phyloP scores from a whole-genome alignment of 163 green algal species.

The Coccomyxa subellipsoidea region DNA sequence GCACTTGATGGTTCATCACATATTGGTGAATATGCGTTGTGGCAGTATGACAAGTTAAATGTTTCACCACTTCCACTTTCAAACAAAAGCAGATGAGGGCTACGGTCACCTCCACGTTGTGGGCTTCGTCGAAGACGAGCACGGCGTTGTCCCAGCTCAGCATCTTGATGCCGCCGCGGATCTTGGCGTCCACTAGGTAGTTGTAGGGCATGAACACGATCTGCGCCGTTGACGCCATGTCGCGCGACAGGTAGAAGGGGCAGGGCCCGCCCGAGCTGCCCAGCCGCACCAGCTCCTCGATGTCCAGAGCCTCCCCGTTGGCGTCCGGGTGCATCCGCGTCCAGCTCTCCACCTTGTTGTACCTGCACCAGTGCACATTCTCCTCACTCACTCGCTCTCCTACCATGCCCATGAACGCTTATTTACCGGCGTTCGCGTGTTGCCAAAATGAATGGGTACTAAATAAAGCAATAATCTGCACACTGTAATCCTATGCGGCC shows the following conservation, averaged over 20 bases:
- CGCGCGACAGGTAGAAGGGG: slow-evolving; percentile 82
- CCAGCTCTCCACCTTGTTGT: slow-evolving; percentile 42
- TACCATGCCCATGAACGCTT: background rate
- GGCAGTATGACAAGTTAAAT: too few relatives aligned
- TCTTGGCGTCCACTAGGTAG: slow-evolving; percentile 88
- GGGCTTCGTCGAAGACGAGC: slow-evolving; percentile 96
- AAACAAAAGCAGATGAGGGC: too few relatives aligned
- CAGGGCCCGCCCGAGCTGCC: slow-evolving; percentile 58
- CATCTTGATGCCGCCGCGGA: slow-evolving; percentile 35
- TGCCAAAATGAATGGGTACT: too few relatives aligned
- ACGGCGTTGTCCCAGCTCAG: slow-evolving; percentile 68
- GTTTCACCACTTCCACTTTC: too few relatives aligned
- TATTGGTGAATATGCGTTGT: too few relatives aligned
- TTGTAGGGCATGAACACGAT: slow-evolving; percentile 99
- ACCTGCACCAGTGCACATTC: slow-evolving; percentile 18
- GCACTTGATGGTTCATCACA: too few relatives aligned
- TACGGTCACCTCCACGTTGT: slow-evolving; percentile 87
- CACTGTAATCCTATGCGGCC: too few relatives aligned
- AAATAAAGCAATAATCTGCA: too few relatives aligned
- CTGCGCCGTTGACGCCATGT: slow-evolving; percentile 65
- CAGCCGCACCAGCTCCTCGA: slow-evolving; percentile 83
- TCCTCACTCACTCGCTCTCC: too few relatives aligned
- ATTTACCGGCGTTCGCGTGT: too few relatives aligned
- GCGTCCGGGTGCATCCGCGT: slow-evolving; percentile 42
- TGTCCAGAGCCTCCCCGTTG: slow-evolving; percentile 73